Conservation (phyloP, 352 stramenopile species). For the Pythium biforme region DNA sequence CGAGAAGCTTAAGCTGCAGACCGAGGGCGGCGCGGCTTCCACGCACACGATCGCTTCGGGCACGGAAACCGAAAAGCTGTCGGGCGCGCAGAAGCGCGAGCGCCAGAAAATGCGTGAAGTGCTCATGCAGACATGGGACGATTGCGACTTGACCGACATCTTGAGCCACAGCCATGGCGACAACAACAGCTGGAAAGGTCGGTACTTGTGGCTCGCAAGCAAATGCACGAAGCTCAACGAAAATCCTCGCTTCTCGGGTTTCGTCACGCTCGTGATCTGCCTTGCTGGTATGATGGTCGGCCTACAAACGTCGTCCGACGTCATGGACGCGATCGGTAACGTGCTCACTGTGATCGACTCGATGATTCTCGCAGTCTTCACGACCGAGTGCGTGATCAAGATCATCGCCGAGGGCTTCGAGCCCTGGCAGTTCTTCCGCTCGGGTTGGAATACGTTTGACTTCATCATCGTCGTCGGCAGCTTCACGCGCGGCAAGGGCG, state of each 20-base stretch:
- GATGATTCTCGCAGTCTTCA: conserved; percentile 75
- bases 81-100: conserved; percentile 50
- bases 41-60: conserved; percentile 1
- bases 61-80: conserved; percentile 42
- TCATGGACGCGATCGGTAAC: conserved; percentile 47
- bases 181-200: conserved; percentile 43
- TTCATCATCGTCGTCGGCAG: conserved; percentile 82
- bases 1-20: conserved; percentile 39
- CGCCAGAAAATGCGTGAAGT: conserved; percentile 76
- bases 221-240: conserved; percentile 54
- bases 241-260: conserved; percentile 51
- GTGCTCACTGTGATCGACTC: conserved; percentile 55
- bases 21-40: conserved; percentile 12
- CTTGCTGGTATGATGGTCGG: conserved; percentile 75
- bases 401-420: conserved; percentile 71
- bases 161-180: conserved; percentile 49
- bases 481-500: conserved; percentile 59
- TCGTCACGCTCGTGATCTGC: conserved; percentile 81
- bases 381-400: conserved; percentile 74
- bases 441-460: conserved; percentile 82
- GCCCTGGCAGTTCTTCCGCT: conserved; percentile 75
- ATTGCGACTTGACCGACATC: conserved; percentile 70
- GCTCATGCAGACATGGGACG: conserved; percentile 73
- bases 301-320: conserved; percentile 62
- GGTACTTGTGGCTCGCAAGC: conserved; percentile 45